Evolutionary conservation across 352 stramenopile species (phyloP).

Genomic region (Globisporangium uncinulatum): DNA sequence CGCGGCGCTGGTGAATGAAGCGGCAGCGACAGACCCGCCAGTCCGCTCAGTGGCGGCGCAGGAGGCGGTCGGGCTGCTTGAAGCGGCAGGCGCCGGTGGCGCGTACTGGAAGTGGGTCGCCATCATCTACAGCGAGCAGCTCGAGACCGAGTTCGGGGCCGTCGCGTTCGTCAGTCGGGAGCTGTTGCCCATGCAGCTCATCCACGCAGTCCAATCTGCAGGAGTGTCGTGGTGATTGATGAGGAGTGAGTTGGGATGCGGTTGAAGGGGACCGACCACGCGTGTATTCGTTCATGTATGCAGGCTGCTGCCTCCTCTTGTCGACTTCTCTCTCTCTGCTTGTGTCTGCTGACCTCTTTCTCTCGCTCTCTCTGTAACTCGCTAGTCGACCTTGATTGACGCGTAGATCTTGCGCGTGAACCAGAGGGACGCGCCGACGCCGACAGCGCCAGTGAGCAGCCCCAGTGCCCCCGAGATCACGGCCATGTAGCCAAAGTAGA

Average conservation of each 20-base stretch:
- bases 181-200: conserved; percentile 37
- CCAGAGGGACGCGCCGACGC: conserved; percentile 96
- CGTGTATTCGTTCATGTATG: too few relatives aligned
- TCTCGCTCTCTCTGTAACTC: too few relatives aligned
- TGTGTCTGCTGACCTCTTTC: too few relatives aligned
- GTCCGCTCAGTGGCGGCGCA: conserved; percentile 1
- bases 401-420: conserved; percentile 99
- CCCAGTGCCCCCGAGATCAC: conserved; percentile 96
- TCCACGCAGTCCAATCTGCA: conserved; percentile 40
- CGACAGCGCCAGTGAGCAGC: conserved; percentile 95
- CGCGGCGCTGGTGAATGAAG: conserved; percentile 14
- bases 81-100: conserved; percentile 4
- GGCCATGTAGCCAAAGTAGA: conserved; percentile 99
- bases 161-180: conserved; percentile 41
- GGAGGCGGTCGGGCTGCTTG: conserved; percentile 10
- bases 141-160: conserved; percentile 38
- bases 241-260: too few relatives aligned
- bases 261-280: too few relatives aligned
- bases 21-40: conserved; percentile 7
- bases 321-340: too few relatives aligned
- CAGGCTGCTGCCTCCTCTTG: too few relatives aligned
- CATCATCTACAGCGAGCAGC: conserved; percentile 31
- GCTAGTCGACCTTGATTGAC: conserved; percentile 96
- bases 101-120: conserved; percentile 33
- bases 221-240: conserved; percentile 23